A percentile compares a stretch with the other conserved stretches of the same genome.
Evolutionary conservation across 768 basidiomycete species (phyloP).

Genomic region (Boletus fagicola): DNA sequence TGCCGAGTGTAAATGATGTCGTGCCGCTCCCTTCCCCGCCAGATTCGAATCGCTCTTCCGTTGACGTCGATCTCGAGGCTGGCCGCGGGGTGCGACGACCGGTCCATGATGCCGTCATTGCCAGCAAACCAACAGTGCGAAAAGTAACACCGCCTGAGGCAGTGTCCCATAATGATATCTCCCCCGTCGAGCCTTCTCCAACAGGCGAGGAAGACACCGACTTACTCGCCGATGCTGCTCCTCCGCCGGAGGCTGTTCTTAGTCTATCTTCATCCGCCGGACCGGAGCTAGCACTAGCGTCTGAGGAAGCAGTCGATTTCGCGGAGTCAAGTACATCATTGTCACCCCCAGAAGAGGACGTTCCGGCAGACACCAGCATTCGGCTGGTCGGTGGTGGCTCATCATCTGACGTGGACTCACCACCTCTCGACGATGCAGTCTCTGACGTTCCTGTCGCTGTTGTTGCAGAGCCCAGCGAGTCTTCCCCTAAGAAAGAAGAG

Average conservation of each 20-base stretch:
- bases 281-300: constrained; percentile 5
- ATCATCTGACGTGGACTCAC: constrained; percentile 28
- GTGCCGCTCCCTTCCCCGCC: constrained; percentile 43
- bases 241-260: constrained; percentile 32
- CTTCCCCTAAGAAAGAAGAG: constrained; percentile 30
- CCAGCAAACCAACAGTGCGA: constrained; percentile 12
- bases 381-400: constrained; percentile 61
- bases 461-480: constrained; percentile 33
- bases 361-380: constrained; percentile 44
- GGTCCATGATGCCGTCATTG: constrained; percentile 11
- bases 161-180: constrained; percentile 15
- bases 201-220: constrained; percentile 41
- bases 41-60: constrained; percentile 41
- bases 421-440: constrained; percentile 33
- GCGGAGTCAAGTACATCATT: constrained; percentile 10
- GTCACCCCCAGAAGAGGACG: constrained; percentile 17
- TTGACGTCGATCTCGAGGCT: constrained; percentile 36
- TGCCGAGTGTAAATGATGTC: constrained; percentile 67
- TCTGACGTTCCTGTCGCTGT: constrained; percentile 39
- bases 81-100: constrained; percentile 44
- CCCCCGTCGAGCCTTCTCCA: constrained; percentile 22
- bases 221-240: constrained; percentile 47
- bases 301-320: constrained; percentile 3
- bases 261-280: constrained; percentile 32
- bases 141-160: constrained; percentile 10